Conservation (phyloP, 208 protist genomes). For the Trypanosoma avium region DNA sequence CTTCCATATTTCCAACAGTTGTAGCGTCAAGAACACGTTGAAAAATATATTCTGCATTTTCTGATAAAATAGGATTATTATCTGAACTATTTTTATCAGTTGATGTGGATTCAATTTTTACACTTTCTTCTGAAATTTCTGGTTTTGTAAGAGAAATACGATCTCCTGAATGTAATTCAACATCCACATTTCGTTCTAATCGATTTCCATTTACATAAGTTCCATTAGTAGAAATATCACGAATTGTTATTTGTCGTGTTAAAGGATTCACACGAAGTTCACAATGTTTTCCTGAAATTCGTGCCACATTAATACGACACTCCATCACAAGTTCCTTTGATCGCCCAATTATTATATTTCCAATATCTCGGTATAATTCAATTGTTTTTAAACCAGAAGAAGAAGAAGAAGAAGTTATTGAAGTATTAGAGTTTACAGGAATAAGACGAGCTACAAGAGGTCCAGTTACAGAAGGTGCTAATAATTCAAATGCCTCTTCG, state of each 20-base stretch:
- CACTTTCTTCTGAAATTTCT: too few relatives aligned
- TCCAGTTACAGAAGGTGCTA: slow-evolving; percentile 60
- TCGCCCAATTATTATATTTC: slow-evolving; percentile 54
- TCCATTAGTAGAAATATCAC: slow-evolving; percentile 79
- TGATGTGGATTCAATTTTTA: too few relatives aligned
- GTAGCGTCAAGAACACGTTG: slow-evolving; percentile 51
- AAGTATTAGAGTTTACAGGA: slow-evolving; percentile 24
- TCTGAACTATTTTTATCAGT: too few relatives aligned
- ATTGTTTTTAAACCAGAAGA: slow-evolving; percentile 22
- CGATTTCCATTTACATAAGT: slow-evolving; percentile 76
- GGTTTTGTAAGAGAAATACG: slow-evolving; percentile 43
- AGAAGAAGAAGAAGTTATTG: not conserved
- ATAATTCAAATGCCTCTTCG: slow-evolving; percentile 75
- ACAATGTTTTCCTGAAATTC: slow-evolving; percentile 76
- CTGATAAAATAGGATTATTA: too few relatives aligned
- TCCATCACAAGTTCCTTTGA: slow-evolving; percentile 60
- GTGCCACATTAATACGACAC: slow-evolving; percentile 53
- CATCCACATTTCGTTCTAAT: slow-evolving; percentile 33
- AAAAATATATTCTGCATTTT: slow-evolving; percentile 52
- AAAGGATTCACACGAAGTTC: slow-evolving; percentile 55
- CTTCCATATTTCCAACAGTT: slow-evolving; percentile 33
- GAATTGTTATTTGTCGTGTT: slow-evolving; percentile 50
- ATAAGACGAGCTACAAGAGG: slow-evolving; percentile 76
- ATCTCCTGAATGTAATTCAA: slow-evolving; percentile 61
- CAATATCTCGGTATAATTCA: slow-evolving; percentile 47